Evolutionary conservation across 176 grass and related monocot genomes (phyloP).

Genomic region (Pontederia paniculata): DNA sequence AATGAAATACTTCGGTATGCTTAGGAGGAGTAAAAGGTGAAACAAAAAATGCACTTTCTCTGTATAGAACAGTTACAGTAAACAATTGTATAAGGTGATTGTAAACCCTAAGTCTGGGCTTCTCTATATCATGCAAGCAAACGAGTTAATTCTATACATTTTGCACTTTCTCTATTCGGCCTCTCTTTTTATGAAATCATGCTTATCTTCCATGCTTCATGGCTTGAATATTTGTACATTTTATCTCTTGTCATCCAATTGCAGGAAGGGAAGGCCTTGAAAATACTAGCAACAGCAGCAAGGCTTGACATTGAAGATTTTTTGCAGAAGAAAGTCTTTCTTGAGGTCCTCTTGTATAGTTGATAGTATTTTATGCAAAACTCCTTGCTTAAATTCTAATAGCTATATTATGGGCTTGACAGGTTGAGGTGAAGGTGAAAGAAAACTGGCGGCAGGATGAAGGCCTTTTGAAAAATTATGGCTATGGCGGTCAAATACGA

Average conservation of each 20-base stretch:
- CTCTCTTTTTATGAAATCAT: background rate
- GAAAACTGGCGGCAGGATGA: conserved; percentile 94
- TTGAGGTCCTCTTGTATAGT: conserved; percentile 42
- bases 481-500: conserved; percentile 72
- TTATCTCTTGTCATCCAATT: background rate
- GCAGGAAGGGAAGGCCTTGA: conserved; percentile 86
- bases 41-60: too few species aligned
- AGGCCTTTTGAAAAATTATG: conserved; percentile 66
- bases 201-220: background rate
- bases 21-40: too few species aligned
- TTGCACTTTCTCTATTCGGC: too few species aligned
- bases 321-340: conserved; percentile 94
- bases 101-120: too few species aligned
- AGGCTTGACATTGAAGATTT: conserved; percentile 98
- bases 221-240: background rate
- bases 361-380: background rate
- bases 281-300: conserved; percentile 78
- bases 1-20: too few species aligned
- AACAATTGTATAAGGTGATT: too few species aligned
- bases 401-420: conserved; percentile 5
- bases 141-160: too few species aligned
- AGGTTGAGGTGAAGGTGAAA: conserved; percentile 83
- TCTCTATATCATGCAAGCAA: too few species aligned
- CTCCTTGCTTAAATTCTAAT: conserved; percentile 6
- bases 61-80: too few species aligned